Evolutionary conservation across 2,329 filamentous ascomycete species (phyloP).

Genomic region (Didymella exigua): DNA sequence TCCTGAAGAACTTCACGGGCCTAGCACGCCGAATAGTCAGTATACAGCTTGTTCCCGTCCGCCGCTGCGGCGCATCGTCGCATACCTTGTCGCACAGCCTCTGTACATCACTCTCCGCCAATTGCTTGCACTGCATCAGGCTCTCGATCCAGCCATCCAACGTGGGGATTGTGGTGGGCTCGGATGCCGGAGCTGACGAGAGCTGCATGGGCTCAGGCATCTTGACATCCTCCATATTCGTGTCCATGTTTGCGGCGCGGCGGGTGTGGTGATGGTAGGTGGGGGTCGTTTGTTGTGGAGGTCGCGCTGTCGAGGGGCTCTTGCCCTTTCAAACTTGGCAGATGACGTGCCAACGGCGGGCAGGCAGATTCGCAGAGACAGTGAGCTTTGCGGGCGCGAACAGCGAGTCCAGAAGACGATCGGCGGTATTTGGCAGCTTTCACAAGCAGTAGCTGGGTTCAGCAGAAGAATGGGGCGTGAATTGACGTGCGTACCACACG

Average conservation of each 20-base stretch:
- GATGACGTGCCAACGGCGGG: constrained; percentile 43
- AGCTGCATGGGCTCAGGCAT: constrained; percentile 79
- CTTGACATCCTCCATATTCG: constrained; percentile 98
- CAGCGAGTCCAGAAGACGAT: constrained; percentile 8
- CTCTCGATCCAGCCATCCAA: constrained; percentile 98
- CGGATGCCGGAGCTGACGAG: constrained; percentile 68
- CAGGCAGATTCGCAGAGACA: constrained; percentile 12
- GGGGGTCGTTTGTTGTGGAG: constrained; percentile 35
- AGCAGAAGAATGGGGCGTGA: constrained; percentile 29
- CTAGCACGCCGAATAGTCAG: constrained; percentile 54
- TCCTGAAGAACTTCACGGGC: constrained; percentile 95
- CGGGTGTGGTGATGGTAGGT: constrained; percentile 29
- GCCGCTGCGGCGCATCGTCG: constrained; percentile 65
- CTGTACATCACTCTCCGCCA: constrained; percentile 92
- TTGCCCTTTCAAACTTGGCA: constrained; percentile 46
- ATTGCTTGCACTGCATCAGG: constrained; percentile 98
- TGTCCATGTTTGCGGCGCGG: constrained; percentile 73
- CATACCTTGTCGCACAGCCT: constrained; percentile 94
- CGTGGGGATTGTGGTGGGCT: constrained; percentile 88
- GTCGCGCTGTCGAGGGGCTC: constrained; percentile 43
- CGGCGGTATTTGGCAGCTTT: constrained; percentile 20
- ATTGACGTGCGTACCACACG: constrained; percentile 24
- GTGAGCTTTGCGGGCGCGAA: constrained; percentile 1
- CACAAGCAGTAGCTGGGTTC: constrained; percentile 26
- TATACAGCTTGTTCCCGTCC: not conserved